Base-by-base conservation (phyloP, 2,329 filamentous ascomycete species). In the Fusarium nelsonii region DNA sequence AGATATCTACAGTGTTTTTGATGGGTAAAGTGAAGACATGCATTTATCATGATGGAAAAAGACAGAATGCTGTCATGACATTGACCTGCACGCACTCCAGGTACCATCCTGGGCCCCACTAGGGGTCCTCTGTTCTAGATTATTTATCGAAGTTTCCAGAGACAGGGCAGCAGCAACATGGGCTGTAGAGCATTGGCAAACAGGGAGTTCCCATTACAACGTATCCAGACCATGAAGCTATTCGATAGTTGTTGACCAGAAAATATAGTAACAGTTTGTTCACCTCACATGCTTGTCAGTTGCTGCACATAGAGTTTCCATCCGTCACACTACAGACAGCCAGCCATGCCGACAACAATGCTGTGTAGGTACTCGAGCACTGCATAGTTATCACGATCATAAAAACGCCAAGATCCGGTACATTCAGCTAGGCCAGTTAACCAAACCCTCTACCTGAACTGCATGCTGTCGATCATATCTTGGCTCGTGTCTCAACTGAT, bases 11-110 rank as follows among this genome's bases (percentile, higher is more conserved):
- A 20, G 16, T 32, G 30, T 26, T 26, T 32, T 6, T 20, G 16
- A 23, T n/a, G 20, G 4, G 12, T 11, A 36, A 52, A n/a, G 33
- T 32, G 4, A 14, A 41, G 9, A 16, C 32, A 37, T 15, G 23
- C 30, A 43, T 32, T 28, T 36, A 14, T 28, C 4, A 48, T 48
- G 28, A 57, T 30, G 12, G 20, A 62, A 46, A 6, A 16, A 32
- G 16, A 11, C 33, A 23, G 20, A 61, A 43, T 48, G 28, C 28
- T 16, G 36, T 55, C 58, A 63, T 63, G 58, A 23, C 40, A 55
- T n/a, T 11, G 16, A 33, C 37, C 20, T 34, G 30, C 10, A 30
- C 40, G 30, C 10, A 30, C 30, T 30, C 33, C 41, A 30, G 37
- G 11, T 15, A 32, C 23, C 23, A 23, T 16, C 7, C 4, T 23